phyloP scores from a whole-genome alignment of 495 filamentous ascomycete species.

The Aspergillus baeticus region DNA sequence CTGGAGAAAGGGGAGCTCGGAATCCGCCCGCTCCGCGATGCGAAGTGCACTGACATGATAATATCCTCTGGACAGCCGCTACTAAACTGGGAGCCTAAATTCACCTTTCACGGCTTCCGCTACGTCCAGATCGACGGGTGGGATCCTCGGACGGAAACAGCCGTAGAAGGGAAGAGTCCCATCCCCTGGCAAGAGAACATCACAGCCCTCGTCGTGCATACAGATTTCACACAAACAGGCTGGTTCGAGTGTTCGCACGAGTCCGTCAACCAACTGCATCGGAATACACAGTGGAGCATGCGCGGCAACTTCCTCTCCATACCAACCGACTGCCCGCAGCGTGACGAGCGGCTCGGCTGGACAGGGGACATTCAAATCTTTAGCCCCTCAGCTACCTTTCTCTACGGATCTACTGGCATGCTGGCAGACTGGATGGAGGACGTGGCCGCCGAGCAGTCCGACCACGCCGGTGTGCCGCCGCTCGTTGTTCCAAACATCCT shows the following conservation, averaged over 20 bases:
- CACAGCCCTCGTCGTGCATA: conserved; percentile 48
- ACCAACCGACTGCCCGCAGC: conserved; percentile 56
- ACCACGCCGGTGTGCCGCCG: conserved; percentile 19
- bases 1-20: conserved; percentile 49
- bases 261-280: conserved; percentile 48
- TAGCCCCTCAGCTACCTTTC: conserved; percentile 46
- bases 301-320: conserved; percentile 55
- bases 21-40: conserved; percentile 43
- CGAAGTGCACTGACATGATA: conserved; percentile 40
- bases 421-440: conserved; percentile 51
- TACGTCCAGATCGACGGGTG: conserved; percentile 51
- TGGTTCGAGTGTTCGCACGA: conserved; percentile 46
- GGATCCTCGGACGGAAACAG: conserved; percentile 17
- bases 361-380: conserved; percentile 57
- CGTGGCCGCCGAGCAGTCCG: conserved; percentile 37
- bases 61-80: conserved; percentile 11
- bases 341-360: conserved; percentile 59
- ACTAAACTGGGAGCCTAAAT: conserved; percentile 32
- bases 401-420: conserved; percentile 52
- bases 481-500: conserved; percentile 42
- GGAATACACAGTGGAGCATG: conserved; percentile 55
- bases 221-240: conserved; percentile 49
- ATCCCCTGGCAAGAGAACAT: conserved; percentile 29
- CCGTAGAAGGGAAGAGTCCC: too few species aligned
- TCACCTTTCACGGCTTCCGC: conserved; percentile 58